phyloP scores from a whole-genome alignment of 805 yeast genomes.

The Metschnikowia dekortorum region DNA sequence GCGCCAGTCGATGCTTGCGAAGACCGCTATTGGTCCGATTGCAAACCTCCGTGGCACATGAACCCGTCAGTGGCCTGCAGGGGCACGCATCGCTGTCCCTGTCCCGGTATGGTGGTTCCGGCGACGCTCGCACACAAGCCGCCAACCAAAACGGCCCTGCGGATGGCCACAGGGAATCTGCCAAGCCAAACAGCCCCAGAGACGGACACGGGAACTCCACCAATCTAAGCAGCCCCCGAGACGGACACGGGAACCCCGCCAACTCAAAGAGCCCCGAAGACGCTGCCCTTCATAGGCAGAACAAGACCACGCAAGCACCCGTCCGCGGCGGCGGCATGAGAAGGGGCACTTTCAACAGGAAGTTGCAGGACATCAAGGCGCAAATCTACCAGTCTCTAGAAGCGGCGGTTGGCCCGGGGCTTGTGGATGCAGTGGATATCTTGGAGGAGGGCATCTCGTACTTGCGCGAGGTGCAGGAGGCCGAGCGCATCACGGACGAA shows the following conservation, averaged over 20 bases:
- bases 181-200: no score
- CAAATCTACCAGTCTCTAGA: constrained; percentile 28
- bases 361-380: constrained; percentile 30
- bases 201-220: no score
- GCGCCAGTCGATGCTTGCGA: constrained; percentile 5
- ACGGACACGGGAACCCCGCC: no score
- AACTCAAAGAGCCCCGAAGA: no score
- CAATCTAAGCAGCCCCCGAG: no score
- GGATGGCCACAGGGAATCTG: no score
- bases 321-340: not conserved
- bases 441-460: constrained; percentile 39
- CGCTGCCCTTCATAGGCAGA: no score
- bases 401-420: constrained; percentile 12
- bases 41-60: constrained; percentile 5
- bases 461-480: constrained; percentile 33
- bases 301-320: no score
- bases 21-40: constrained; percentile 8
- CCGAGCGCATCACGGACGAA: constrained; percentile 28
- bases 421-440: constrained; percentile 32
- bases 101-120: no score
- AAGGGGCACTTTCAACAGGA: constrained; percentile 16
- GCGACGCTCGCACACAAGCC: no score
- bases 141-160: no score
- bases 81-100: not conserved
- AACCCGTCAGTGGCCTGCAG: not conserved